These are phyloP conservation scores for Solanum piurae DNA, from an alignment of 257 asterid genomes.

Conservation along the genomic window DNA sequence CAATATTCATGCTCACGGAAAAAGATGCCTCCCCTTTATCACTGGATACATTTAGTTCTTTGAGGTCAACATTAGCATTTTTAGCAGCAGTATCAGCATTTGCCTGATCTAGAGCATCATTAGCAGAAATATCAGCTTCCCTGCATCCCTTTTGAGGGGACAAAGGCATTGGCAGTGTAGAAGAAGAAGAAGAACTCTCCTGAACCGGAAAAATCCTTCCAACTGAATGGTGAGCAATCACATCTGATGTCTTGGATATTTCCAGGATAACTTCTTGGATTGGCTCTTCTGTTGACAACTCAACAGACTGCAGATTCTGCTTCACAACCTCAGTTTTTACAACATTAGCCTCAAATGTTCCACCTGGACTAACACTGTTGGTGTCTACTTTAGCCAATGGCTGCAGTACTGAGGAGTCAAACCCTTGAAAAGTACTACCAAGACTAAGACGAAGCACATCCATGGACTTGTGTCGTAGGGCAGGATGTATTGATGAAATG, in stretches of 20 bases:
- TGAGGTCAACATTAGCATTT: too few relatives aligned
- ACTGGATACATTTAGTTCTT: too few relatives aligned
- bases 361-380: not conserved
- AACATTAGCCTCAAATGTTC: not conserved
- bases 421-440: slow-evolving; percentile 5
- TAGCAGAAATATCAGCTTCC: too few relatives aligned
- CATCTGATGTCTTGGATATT: not conserved
- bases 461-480: not conserved
- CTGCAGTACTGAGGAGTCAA: slow-evolving; percentile 20
- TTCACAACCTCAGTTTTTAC: too few relatives aligned
- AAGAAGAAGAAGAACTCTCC: slow-evolving; percentile 51
- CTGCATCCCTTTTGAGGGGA: too few relatives aligned
- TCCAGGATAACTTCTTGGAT: too few relatives aligned
- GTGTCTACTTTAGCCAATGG: too few relatives aligned
- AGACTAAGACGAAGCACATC: not conserved
- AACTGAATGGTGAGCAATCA: slow-evolving; percentile 14
- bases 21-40: not conserved
- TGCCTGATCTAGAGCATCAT: too few relatives aligned
- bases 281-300: too few relatives aligned
- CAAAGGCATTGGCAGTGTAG: too few relatives aligned
- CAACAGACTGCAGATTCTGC: too few relatives aligned
- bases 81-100: too few relatives aligned
- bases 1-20: slow-evolving; percentile 12
- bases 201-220: slow-evolving; percentile 34
- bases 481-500: not conserved